These are phyloP conservation scores for Grosmannia huntii DNA, from an alignment of 2,329 filamentous ascomycete species.

Conservation along the genomic window DNA sequence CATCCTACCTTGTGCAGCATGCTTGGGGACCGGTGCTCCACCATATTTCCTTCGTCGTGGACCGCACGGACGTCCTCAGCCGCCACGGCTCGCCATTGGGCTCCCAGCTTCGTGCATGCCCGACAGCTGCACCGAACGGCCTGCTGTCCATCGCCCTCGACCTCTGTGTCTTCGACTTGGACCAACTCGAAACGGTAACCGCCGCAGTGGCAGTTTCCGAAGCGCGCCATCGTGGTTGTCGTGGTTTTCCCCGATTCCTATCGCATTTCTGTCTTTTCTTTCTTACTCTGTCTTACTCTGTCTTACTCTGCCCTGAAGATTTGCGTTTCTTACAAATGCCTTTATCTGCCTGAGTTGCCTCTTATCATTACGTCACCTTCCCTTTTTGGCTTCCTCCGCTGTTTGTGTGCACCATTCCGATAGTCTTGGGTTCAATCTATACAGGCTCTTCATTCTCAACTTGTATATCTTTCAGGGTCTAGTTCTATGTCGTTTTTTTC, in stretches of 20 bases:
- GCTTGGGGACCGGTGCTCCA: neutral
- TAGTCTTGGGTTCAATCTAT: no score
- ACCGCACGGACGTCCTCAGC: neutral
- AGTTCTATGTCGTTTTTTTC: no score
- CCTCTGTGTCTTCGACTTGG: neutral
- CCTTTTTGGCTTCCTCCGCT: neutral
- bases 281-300: neutral
- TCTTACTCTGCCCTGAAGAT: no score
- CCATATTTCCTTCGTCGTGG: constrained; percentile 1
- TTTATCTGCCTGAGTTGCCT: neutral
- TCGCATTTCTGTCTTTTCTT: neutral
- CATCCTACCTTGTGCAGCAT: neutral
- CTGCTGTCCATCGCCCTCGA: neutral
- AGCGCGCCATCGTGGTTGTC: neutral
- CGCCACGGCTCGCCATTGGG: neutral
- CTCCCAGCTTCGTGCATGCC: constrained; percentile 4
- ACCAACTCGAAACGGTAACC: constrained; percentile 4
- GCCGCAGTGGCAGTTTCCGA: constrained; percentile 10
- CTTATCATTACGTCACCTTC: neutral
- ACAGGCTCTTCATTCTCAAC: no score
- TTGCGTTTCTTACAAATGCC: no score
- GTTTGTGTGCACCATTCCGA: no score
- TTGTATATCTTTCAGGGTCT: no score
- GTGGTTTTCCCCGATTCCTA: neutral
- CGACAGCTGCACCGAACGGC: neutral